Base-by-base conservation (phyloP, 495 filamentous ascomycete species). In the Bombardia bombarda region DNA sequence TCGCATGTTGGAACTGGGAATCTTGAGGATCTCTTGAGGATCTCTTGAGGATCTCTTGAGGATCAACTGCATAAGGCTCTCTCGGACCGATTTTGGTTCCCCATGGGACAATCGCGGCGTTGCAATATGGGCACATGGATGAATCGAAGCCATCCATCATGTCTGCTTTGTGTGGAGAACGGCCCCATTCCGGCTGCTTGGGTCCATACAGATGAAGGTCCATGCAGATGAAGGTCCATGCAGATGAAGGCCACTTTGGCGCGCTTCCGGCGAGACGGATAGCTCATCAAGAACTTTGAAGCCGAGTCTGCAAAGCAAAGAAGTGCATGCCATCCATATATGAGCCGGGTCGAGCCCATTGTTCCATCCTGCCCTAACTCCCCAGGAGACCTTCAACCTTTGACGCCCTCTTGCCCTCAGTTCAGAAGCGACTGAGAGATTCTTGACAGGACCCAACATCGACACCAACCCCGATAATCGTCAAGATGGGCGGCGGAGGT, bases 401-500 rank as follows among this genome's bases (percentile, higher is more conserved):
- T 21, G 32, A 16, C 32, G 32, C 32, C 14, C 17, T 16, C 10
- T 19, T 21, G 32, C 17, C 2, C 7, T 14, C 32, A 13, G 7
- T 14, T 33, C 3, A 7, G 16, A 33, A 14, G 32, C n/a, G 32
- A 14, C 32, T 23, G 18, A 10, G n/a, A n/a, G n/a, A n/a, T n/a
- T n/a, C n/a, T n/a, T n/a, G 14, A 37, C 34, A 21, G 17, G 17
- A 16, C 8, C 20, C 17, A 21, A 21, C 37, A 3, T 2, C 3
- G 21, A 8, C 13, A 32, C 4, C 34, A 32, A 39, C 18, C 18
- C 18, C 38, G 9, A 18, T 16, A 10, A 37, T 17, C 41, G 58
- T 17, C 56, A 66, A 56, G 40, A 70, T 68, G 65, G 65, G 55
- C 35, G 63, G 57, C 54, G 50, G 38, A 32, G 50, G 45, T 38